phyloP scores from a whole-genome alignment of 345 rosid genomes.

The Psidium friedrichsthalianum region DNA sequence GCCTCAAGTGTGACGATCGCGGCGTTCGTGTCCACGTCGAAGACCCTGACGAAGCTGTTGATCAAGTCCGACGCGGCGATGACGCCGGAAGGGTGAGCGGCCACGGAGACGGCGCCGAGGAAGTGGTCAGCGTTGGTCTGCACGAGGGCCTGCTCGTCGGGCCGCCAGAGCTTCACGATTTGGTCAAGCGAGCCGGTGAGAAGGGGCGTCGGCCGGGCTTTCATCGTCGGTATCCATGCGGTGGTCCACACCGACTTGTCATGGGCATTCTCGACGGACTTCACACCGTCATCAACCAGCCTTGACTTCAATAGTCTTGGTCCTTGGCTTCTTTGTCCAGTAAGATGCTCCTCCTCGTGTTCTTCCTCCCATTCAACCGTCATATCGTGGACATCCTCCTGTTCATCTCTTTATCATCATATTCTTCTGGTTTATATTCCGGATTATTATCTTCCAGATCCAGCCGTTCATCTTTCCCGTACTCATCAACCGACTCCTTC shows the following conservation, averaged over 20 bases:
- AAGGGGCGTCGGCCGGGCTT: conserved; percentile 50
- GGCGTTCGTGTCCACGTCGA: conserved; percentile 89
- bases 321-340: no score
- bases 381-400: conserved; percentile 36
- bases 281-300: no score
- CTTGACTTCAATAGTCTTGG: no score
- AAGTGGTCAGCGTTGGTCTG: conserved; percentile 86
- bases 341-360: conserved; percentile 46
- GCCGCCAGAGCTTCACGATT: conserved; percentile 76
- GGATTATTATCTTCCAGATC: conserved; percentile 26
- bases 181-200: conserved; percentile 91
- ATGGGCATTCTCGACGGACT: conserved; percentile 73
- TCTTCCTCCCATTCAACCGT: conserved; percentile 56
- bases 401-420: conserved; percentile 70
- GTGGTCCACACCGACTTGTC: conserved; percentile 90
- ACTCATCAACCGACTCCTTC: conserved; percentile 4
- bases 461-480: conserved; percentile 20
- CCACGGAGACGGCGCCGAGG: conserved; percentile 86
- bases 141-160: conserved; percentile 69
- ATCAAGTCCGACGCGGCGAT: conserved; percentile 88
- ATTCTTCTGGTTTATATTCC: conserved; percentile 61
- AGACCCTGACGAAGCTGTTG: conserved; percentile 92
- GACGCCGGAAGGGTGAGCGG: conserved; percentile 92
- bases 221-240: conserved; percentile 78
- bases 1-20: conserved; percentile 85